Conservation (phyloP, 306 rosid species). For the Datisca glomerata region DNA sequence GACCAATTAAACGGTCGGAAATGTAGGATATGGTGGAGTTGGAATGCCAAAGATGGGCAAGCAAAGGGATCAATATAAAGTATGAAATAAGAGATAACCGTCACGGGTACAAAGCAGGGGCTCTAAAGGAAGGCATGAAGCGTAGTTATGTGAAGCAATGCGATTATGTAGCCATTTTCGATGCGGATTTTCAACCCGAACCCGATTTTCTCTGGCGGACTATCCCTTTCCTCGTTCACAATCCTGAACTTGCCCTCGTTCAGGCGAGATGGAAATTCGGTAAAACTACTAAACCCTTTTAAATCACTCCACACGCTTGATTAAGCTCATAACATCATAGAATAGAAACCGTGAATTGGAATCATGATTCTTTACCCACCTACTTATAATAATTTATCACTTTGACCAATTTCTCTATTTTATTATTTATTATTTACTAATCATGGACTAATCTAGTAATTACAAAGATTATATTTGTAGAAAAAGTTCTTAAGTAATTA, state of each 20-base stretch:
- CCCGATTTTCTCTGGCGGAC: constrained; percentile 65
- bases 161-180: constrained; percentile 72
- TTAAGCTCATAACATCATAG: no score
- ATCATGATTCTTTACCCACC: no score
- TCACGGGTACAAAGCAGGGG: constrained; percentile 83
- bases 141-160: constrained; percentile 52
- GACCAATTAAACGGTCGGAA: background rate
- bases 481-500: no score
- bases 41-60: constrained; percentile 73
- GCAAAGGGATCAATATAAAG: constrained; percentile 69
- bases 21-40: constrained; percentile 55
- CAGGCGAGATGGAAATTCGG: constrained; percentile 93
- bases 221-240: constrained; percentile 60
- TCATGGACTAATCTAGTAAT: no score
- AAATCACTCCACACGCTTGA: no score
- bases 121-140: constrained; percentile 76
- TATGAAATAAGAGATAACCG: constrained; percentile 75
- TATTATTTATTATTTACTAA: no score
- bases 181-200: constrained; percentile 88
- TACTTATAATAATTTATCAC: no score
- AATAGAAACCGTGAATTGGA: no score
- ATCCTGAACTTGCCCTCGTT: constrained; percentile 50
- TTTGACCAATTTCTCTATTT: no score
- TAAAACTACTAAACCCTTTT: constrained; percentile 12
- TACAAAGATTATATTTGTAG: no score